phyloP scores from a whole-genome alignment of 192 early-diverging fungal genomes.

The Podila horticola region DNA sequence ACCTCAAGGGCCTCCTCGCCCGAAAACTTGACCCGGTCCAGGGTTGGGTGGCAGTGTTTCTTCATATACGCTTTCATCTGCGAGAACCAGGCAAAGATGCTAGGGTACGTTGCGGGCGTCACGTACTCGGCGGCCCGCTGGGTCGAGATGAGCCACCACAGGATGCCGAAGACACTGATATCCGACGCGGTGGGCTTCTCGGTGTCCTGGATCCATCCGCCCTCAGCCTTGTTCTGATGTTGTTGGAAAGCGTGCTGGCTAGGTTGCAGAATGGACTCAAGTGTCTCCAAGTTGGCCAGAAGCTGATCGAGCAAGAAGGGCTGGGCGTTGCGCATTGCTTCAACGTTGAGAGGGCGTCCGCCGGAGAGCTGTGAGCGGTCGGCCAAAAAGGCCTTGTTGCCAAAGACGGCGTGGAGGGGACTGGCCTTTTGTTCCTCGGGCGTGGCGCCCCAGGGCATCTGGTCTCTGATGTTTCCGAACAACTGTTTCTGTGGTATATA shows the following conservation, averaged over 20 bases:
- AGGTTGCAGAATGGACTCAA: constrained; percentile 15
- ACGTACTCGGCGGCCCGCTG: constrained; percentile 21
- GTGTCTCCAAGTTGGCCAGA: constrained; percentile 21
- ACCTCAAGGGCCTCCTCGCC: constrained; percentile 48
- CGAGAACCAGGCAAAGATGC: constrained; percentile 32
- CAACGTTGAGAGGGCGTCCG: constrained; percentile 11
- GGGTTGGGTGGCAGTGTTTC: constrained; percentile 17
- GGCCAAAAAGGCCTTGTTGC: constrained; percentile 17
- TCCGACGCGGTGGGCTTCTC: constrained; percentile 23
- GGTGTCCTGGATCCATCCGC: constrained; percentile 49
- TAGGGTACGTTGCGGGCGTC: constrained; percentile 18
- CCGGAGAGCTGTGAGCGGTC: constrained; percentile 35
- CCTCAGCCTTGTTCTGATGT: constrained; percentile 10
- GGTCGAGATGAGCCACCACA: constrained; percentile 35
- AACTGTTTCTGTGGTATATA: constrained; percentile 19
- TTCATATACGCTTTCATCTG: constrained; percentile 39
- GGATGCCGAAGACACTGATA: constrained; percentile 24
- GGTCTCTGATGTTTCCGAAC: constrained; percentile 22
- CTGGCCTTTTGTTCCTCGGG: constrained; percentile 29
- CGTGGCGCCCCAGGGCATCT: constrained; percentile 41
- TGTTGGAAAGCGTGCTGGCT: constrained; percentile 2
- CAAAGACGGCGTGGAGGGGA: constrained; percentile 26
- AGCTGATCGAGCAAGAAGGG: constrained; percentile 29
- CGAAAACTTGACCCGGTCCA: constrained; percentile 24
- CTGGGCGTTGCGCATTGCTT: constrained; percentile 9